Conservation (phyloP, 2,329 filamentous ascomycete species). For the Dothistroma pini region DNA sequence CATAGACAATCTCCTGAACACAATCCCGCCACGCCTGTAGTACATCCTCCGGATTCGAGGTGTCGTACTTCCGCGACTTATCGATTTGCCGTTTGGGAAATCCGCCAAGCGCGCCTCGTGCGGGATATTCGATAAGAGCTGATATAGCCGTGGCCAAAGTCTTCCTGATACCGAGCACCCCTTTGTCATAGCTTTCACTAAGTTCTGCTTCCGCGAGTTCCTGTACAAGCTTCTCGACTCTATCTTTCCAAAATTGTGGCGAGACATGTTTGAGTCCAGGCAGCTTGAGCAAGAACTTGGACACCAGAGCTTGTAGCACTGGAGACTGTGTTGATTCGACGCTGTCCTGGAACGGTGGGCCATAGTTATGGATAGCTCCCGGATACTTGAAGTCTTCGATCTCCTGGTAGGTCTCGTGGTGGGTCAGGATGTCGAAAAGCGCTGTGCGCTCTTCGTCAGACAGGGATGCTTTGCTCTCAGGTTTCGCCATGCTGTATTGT, state of each 20-base stretch:
- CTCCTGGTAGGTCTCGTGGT: slow-evolving; percentile 58
- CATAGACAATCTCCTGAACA: slow-evolving; percentile 64
- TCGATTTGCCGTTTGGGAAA: slow-evolving; percentile 42
- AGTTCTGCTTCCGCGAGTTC: slow-evolving; percentile 65
- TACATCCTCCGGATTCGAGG: slow-evolving; percentile 57
- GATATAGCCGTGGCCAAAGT: slow-evolving; percentile 69
- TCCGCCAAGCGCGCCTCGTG: slow-evolving; percentile 63
- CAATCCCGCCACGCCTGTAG: slow-evolving; percentile 63
- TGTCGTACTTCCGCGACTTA: slow-evolving; percentile 51
- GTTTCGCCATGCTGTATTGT: slow-evolving; percentile 15
- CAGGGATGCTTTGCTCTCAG: slow-evolving; percentile 28
- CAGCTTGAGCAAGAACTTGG: slow-evolving; percentile 60
- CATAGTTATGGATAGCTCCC: slow-evolving; percentile 62
- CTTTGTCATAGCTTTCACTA: slow-evolving; percentile 80
- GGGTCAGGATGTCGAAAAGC: slow-evolving; percentile 53
- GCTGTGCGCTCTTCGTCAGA: slow-evolving; percentile 47
- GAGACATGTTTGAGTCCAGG: slow-evolving; percentile 64
- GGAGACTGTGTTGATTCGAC: slow-evolving; percentile 55
- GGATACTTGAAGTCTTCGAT: slow-evolving; percentile 68
- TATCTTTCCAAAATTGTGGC: slow-evolving; percentile 61
- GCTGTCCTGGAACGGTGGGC: slow-evolving; percentile 61
- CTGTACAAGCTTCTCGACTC: slow-evolving; percentile 57
- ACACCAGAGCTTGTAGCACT: slow-evolving; percentile 65
- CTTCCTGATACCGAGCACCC: slow-evolving; percentile 68
- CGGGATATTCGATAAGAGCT: slow-evolving; percentile 65